Percentiles rank a stretch among this genome's conserved stretches.
phyloP scores from a whole-genome alignment of 192 early-diverging fungal genomes.

The Coemansia erecta region DNA sequence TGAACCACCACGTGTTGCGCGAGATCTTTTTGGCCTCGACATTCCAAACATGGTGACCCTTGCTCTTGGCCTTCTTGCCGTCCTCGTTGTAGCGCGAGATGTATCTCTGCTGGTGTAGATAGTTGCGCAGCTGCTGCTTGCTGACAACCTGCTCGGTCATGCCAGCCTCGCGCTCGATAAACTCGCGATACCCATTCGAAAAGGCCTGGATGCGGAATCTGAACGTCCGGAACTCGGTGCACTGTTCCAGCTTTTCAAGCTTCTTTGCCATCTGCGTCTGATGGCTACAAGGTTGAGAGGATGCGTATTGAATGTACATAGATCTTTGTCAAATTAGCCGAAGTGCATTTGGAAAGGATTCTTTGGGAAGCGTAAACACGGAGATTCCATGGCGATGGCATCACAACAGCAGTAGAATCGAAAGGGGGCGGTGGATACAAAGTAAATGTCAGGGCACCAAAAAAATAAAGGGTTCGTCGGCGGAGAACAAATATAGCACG shows the following conservation, averaged over 20 bases:
- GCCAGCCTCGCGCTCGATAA: conserved; percentile 57
- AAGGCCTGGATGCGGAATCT: conserved; percentile 83
- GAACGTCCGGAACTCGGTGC: conserved; percentile 75
- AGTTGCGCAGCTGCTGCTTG: conserved; percentile 66
- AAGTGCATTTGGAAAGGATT: not conserved
- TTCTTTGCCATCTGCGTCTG: conserved; percentile 78
- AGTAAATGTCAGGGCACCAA: no score
- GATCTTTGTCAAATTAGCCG: not conserved
- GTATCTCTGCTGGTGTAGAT: conserved; percentile 71
- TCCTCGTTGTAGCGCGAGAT: conserved; percentile 81
- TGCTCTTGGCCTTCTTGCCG: conserved; percentile 75
- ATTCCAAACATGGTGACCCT: conserved; percentile 79
- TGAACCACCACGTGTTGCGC: conserved; percentile 66
- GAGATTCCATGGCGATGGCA: no score
- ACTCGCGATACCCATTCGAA: conserved; percentile 72
- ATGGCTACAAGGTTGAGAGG: conserved; percentile 47
- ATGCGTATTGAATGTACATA: not conserved
- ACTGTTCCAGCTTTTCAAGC: conserved; percentile 68
- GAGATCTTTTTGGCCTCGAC: conserved; percentile 75
- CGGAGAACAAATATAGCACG: no score
- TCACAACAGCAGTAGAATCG: no score
- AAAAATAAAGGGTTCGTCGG: not conserved
- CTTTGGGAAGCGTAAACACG: no score
- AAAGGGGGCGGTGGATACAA: no score
- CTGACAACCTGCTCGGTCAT: conserved; percentile 64